These are phyloP conservation scores for Caryopteris hybrid DNA, from an alignment of 305 asterid species.

Conservation along the genomic window DNA sequence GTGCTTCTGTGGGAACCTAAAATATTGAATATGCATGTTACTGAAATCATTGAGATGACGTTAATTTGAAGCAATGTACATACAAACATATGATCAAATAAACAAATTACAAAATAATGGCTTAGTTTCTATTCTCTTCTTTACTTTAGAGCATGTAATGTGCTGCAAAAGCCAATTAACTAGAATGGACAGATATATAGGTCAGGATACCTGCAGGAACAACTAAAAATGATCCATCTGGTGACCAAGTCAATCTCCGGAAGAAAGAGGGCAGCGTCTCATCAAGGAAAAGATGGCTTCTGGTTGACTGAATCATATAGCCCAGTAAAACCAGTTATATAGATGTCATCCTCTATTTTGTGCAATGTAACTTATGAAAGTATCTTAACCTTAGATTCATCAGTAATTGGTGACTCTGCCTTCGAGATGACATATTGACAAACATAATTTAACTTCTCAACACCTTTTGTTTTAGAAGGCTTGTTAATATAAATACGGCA, in stretches of 20 bases:
- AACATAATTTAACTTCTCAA: constrained; percentile 62
- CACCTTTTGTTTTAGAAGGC: constrained; percentile 79
- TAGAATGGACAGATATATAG: constrained; percentile 1
- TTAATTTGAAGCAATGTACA: neutral
- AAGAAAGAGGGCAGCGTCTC: constrained; percentile 98
- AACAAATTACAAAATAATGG: neutral
- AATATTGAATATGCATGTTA: constrained; percentile 12
- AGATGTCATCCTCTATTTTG: neutral
- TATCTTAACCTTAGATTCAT: constrained; percentile 76
- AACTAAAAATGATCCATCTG: constrained; percentile 92
- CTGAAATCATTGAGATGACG: neutral
- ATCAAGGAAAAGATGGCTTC: constrained; percentile 87
- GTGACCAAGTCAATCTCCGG: constrained; percentile 95
- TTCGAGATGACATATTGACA: constrained; percentile 83
- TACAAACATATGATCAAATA: neutral
- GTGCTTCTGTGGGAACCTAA: constrained; percentile 78
- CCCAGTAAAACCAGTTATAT: constrained; percentile 15
- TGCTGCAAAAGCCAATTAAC: neutral
- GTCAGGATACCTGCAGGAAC: constrained; percentile 78
- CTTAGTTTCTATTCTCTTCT: neutral
- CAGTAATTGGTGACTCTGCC: constrained; percentile 54
- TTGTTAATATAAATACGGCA: constrained; percentile 75
- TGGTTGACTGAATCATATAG: constrained; percentile 53
- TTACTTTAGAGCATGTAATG: neutral
- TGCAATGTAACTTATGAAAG: neutral